These are phyloP conservation scores for Ceratorhiza oryzae-sativae DNA, from an alignment of 1,284 basidiomycete genomes.

Conservation along the genomic window DNA sequence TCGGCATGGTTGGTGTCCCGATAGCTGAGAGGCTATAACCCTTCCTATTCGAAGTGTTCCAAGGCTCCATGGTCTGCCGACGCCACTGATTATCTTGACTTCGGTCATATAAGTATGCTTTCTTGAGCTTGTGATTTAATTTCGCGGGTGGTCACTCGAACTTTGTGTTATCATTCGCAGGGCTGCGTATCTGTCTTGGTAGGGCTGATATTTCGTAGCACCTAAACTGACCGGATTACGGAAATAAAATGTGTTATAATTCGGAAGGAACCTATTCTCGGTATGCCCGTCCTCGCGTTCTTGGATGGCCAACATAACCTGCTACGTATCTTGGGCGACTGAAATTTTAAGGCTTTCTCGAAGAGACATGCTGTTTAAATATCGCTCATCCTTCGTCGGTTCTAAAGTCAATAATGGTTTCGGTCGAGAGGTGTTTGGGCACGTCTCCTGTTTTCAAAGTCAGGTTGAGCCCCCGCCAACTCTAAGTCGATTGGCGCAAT, in stretches of 20 bases:
- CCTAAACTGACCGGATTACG: neutral
- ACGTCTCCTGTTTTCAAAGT: too few relatives aligned
- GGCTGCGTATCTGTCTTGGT: constrained; percentile 6
- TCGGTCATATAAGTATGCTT: neutral
- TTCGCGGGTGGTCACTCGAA: too few relatives aligned
- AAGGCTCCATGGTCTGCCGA: constrained; percentile 1
- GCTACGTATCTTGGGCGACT: too few relatives aligned
- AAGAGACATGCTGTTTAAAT: constrained; percentile 3
- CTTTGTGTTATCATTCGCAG: constrained; percentile 18
- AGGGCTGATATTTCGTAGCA: neutral
- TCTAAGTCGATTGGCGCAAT: neutral
- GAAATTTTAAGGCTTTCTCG: neutral
- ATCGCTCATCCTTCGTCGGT: constrained; percentile 9
- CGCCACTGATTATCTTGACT: constrained; percentile 20
- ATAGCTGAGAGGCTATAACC: neutral
- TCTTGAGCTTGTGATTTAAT: constrained; percentile 7
- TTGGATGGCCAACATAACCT: constrained; percentile 13
- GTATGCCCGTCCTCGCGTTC: neutral
- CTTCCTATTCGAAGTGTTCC: constrained; percentile 16
- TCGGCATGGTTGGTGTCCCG: neutral
- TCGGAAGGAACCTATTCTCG: constrained; percentile 27
- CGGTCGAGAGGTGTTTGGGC: too few relatives aligned
- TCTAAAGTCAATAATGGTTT: constrained; percentile 20
- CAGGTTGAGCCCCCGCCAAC: neutral
- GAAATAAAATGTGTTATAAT: constrained; percentile 37